A percentile compares a stretch with the other conserved stretches of the same genome.
phyloP scores from a whole-genome alignment of 495 filamentous ascomycete species.

The Penicillium lividum region DNA sequence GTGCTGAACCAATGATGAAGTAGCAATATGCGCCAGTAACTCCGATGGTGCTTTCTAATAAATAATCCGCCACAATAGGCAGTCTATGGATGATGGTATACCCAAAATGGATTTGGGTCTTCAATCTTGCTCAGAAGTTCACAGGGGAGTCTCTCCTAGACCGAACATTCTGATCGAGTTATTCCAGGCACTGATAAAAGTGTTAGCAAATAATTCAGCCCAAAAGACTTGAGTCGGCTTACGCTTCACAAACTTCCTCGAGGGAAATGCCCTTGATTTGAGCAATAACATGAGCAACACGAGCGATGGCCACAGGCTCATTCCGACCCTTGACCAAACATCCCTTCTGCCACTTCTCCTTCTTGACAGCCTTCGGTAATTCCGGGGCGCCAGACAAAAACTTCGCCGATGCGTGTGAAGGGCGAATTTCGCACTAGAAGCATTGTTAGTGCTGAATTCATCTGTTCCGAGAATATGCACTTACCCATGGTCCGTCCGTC shows the following conservation, averaged over 20 bases:
- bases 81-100: neutral
- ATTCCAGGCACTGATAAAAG: slow-evolving; percentile 61
- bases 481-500: slow-evolving; percentile 89
- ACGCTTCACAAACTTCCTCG: slow-evolving; percentile 83
- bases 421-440: slow-evolving; percentile 54
- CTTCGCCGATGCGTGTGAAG: slow-evolving; percentile 54
- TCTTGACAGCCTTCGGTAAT: slow-evolving; percentile 71
- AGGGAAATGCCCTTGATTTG: slow-evolving; percentile 75
- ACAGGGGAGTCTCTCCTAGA: slow-evolving; percentile 49
- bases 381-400: slow-evolving; percentile 46
- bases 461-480: slow-evolving; percentile 7
- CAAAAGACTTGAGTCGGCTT: slow-evolving; percentile 30
- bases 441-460: slow-evolving; percentile 8
- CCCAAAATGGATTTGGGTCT: neutral
- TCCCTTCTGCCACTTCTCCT: slow-evolving; percentile 87
- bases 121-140: neutral
- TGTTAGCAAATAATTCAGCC: slow-evolving; percentile 16
- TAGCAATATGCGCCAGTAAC: neutral
- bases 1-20: neutral
- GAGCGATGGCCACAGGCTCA: slow-evolving; percentile 80
- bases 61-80: neutral
- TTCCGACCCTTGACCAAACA: slow-evolving; percentile 88
- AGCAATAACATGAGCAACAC: slow-evolving; percentile 85
- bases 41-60: neutral
- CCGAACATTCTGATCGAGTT: slow-evolving; percentile 84